A percentile compares a stretch with the other conserved stretches of the same genome.
Conservation (phyloP, 805 yeast species). For the Lipomyces japonicus region DNA sequence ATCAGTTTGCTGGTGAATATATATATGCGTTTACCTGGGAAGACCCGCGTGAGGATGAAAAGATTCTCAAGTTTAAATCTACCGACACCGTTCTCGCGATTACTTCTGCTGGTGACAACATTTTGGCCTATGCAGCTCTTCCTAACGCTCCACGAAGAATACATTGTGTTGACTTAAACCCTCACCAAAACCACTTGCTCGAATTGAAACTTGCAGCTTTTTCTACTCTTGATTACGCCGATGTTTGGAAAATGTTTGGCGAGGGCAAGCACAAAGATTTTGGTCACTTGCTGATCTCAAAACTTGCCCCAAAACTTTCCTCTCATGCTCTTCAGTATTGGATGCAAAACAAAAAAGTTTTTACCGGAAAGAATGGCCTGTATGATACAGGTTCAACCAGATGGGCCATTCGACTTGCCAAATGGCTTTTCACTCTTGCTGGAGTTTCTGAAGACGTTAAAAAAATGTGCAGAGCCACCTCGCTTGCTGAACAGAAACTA, state of each 20-base stretch:
- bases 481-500: slow-evolving; percentile 57
- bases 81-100: slow-evolving; percentile 75
- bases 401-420: slow-evolving; percentile 76
- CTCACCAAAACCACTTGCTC: slow-evolving; percentile 73
- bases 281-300: slow-evolving; percentile 48
- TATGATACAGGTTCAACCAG: slow-evolving; percentile 81
- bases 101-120: slow-evolving; percentile 83
- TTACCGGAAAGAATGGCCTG: slow-evolving; percentile 57
- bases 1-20: slow-evolving; percentile 72
- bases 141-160: slow-evolving; percentile 70
- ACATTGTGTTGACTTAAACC: slow-evolving; percentile 83
- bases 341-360: slow-evolving; percentile 62
- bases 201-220: slow-evolving; percentile 75
- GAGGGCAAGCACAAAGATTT: slow-evolving; percentile 60
- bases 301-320: slow-evolving; percentile 66
- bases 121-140: slow-evolving; percentile 66
- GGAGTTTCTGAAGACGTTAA: slow-evolving; percentile 53
- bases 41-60: slow-evolving; percentile 77
- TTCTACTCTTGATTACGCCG: slow-evolving; percentile 52
- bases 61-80: slow-evolving; percentile 55
- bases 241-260: slow-evolving; percentile 74
- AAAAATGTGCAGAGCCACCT: slow-evolving; percentile 53
- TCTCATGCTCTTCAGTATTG: slow-evolving; percentile 80
- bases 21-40: slow-evolving; percentile 91
- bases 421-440: slow-evolving; percentile 53